Percentiles rank a stretch among this genome's conserved stretches.
Evolutionary conservation across 805 yeast genomes (phyloP).

Genomic region (Barnettozyma pratensis): DNA sequence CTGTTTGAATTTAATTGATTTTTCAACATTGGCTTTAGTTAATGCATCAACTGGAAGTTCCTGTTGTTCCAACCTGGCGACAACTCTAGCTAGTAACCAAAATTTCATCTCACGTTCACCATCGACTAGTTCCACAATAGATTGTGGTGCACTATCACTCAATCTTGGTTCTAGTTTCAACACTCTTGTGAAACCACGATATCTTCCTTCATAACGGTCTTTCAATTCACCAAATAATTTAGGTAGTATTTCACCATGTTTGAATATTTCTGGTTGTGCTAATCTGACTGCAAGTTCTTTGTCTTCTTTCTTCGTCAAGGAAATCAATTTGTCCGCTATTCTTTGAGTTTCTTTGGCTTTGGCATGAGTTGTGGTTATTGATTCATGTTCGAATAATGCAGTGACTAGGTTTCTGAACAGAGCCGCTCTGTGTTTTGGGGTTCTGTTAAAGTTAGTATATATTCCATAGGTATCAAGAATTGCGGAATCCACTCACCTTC

Average conservation of each 20-base stretch:
- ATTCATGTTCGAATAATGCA: slow-evolving; percentile 63
- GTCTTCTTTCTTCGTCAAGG: slow-evolving; percentile 45
- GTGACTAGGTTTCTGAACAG: slow-evolving; percentile 61
- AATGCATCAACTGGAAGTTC: slow-evolving; percentile 45
- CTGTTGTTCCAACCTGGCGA: slow-evolving; percentile 73
- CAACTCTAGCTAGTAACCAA: slow-evolving; percentile 75
- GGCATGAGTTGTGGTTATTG: slow-evolving; percentile 67
- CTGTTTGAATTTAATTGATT: slow-evolving; percentile 40
- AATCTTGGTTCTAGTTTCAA: slow-evolving; percentile 77
- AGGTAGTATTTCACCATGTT: slow-evolving; percentile 47
- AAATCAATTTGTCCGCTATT: slow-evolving; percentile 57
- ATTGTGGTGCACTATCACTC: slow-evolving; percentile 88
- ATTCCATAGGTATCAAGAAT: not conserved
- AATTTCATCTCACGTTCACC: slow-evolving; percentile 64
- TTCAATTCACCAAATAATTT: slow-evolving; percentile 63
- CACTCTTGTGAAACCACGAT: slow-evolving; percentile 83
- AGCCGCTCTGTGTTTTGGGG: slow-evolving; percentile 30
- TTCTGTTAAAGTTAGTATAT: slow-evolving; percentile 15
- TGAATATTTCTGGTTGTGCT: slow-evolving; percentile 39
- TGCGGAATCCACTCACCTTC: slow-evolving; percentile 10
- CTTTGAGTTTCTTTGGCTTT: slow-evolving; percentile 69
- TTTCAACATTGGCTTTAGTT: slow-evolving; percentile 52
- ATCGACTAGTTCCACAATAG: slow-evolving; percentile 83
- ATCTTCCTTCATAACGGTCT: slow-evolving; percentile 55
- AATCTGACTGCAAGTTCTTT: slow-evolving; percentile 25